These are phyloP conservation scores for Lolium multiflorum DNA, from an alignment of 176 grass and related monocot species.

Conservation along the genomic window DNA sequence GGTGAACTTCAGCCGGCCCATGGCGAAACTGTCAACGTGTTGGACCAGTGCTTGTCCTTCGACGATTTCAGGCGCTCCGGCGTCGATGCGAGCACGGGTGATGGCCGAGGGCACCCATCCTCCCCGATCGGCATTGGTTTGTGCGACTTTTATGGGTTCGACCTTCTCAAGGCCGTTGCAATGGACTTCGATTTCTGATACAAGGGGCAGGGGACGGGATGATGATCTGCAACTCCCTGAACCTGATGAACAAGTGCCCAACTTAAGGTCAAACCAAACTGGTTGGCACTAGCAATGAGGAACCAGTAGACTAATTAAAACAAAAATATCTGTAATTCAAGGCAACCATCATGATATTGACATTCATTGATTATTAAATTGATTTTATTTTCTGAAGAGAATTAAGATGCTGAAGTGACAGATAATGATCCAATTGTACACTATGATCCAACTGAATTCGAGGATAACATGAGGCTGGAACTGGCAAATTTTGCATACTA, in stretches of 20 bases:
- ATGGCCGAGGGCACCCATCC: conserved; percentile 31
- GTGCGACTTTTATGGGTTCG: conserved; percentile 59
- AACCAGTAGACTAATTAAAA: not conserved
- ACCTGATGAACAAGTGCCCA: not conserved
- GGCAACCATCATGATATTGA: not conserved
- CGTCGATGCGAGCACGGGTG: conserved; percentile 31
- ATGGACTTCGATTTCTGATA: conserved; percentile 57
- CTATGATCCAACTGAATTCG: not conserved
- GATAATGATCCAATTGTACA: not conserved
- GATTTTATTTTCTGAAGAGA: too few species aligned
- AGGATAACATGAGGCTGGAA: not conserved
- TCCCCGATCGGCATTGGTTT: conserved; percentile 45
- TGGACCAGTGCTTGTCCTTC: conserved; percentile 32
- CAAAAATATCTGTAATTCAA: not conserved
- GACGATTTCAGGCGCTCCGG: conserved; percentile 40
- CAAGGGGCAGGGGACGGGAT: not conserved
- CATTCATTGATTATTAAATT: not conserved
- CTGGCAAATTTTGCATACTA: not conserved
- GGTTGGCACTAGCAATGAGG: not conserved
- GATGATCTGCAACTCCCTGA: not conserved
- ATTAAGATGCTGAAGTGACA: not conserved
- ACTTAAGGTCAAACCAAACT: not conserved
- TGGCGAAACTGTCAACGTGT: conserved; percentile 1
- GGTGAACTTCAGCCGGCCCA: not conserved
- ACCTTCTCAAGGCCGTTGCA: conserved; percentile 33